Evolutionary conservation across 2,329 filamentous ascomycete genomes (phyloP), one percentile per base, ranked within the genome.

Genomic region (Lecanicillium sp.): DNA sequence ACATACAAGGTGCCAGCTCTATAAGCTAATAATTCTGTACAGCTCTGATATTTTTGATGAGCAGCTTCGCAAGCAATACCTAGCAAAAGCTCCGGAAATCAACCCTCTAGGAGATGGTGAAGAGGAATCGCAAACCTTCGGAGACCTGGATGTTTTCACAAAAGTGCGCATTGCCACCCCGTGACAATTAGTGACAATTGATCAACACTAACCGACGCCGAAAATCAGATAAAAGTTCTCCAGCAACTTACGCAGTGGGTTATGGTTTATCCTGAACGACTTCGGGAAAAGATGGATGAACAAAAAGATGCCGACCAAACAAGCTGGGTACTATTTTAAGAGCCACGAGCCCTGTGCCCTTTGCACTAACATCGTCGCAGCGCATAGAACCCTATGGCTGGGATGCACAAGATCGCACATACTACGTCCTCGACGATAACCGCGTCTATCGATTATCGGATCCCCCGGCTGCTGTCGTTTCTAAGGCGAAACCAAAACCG

Each of bases 351-450:
- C n/a, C n/a, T n/a, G 6, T 11, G 22, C 7, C 4, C 5, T 4
- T 9, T 6, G 16, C 30, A 14, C 29, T 63, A 47, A 62, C 46
- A 18, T 25, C 15, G 12, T 5, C 17, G 15, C 38, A 83, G 79
- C 70, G 80, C 43, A 87, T 92, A 48, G 85, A 90, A 52, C 83
- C 85, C 0, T 80, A 83, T 45, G 92, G 92, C 9, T 96, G 87
- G 79, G 92, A 98, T 58, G 73, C 78, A 16, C 72, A 95, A 33
- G 89, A 94, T 47, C 81, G 87, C 28, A 80, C 80, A 27, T 94
- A 96, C 56, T 94, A 83, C 53, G 81, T 96, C 3, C 73, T 98
- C 4, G 90, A 96, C 51, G 92, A 98, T 57, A 94, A 95, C 51
- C 78, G 92, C 45, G 69, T 98, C 30, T 98, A 98, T 58, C 84